A percentile compares a stretch with the other conserved stretches of the same genome.
Conservation (phyloP, 1,284 basidiomycete genomes). For the Takashimella tepidaria region DNA sequence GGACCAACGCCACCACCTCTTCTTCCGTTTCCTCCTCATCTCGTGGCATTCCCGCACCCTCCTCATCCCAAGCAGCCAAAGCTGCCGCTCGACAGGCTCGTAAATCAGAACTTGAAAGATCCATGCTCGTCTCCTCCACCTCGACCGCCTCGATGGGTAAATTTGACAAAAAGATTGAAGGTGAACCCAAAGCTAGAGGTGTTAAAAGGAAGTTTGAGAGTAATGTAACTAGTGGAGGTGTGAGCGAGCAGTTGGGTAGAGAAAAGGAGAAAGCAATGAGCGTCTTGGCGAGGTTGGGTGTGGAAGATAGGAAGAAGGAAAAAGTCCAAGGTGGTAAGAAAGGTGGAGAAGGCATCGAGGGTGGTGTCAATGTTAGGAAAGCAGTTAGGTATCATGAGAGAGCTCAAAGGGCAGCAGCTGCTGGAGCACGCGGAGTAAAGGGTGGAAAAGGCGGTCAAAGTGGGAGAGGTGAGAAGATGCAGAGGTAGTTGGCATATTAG, state of each 20-base stretch:
- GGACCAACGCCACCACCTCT: slow-evolving; percentile 20
- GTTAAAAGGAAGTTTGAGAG: slow-evolving; percentile 81
- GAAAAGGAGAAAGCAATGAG: slow-evolving; percentile 72
- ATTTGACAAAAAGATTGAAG: slow-evolving; percentile 83
- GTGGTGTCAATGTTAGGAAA: slow-evolving; percentile 66
- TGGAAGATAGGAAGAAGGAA: slow-evolving; percentile 52
- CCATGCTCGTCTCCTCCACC: slow-evolving; percentile 68
- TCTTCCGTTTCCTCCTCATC: slow-evolving; percentile 11
- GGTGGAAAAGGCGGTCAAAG: background rate
- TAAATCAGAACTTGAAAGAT: slow-evolving; percentile 70
- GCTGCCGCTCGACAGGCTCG: slow-evolving; percentile 52
- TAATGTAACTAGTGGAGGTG: slow-evolving; percentile 20
- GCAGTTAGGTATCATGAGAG: slow-evolving; percentile 62
- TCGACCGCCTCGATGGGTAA: slow-evolving; percentile 89
- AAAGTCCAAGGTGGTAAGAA: slow-evolving; percentile 45
- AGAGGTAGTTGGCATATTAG: no score
- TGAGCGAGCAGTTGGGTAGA: slow-evolving; percentile 52
- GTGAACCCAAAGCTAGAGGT: slow-evolving; percentile 81
- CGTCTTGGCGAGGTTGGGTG: slow-evolving; percentile 70
- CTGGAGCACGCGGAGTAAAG: background rate
- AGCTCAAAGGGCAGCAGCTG: background rate
- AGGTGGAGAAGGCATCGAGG: slow-evolving; percentile 49
- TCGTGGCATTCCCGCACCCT: background rate
- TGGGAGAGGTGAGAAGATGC: background rate
- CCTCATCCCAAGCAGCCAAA: slow-evolving; percentile 21